Evolutionary conservation across 2,329 filamentous ascomycete species (phyloP), one percentile per base, ranked within the genome.

Genomic region (Daldinia eschscholtzii): DNA sequence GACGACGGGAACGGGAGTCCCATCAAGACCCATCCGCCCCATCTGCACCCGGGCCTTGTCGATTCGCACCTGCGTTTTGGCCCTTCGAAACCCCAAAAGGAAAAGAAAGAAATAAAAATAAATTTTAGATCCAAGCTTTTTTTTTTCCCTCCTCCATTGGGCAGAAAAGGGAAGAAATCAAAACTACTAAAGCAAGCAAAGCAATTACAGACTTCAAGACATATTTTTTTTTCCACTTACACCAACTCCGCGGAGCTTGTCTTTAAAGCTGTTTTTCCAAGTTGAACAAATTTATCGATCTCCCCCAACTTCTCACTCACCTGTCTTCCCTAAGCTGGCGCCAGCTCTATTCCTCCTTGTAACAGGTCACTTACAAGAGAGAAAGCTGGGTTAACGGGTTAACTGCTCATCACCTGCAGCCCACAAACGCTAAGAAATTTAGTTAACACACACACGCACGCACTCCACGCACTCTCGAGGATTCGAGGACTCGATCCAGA

Each of bases 1-100:
- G 59, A 59, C 37, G 57, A 64, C 69, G 65, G 69, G 66, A 71
- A 64, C 65, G 69, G 69, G 69, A 70, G 68, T 64, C 59, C 68
- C 68, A 68, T 68, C 44, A 41, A 55, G 65, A 65, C 52, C 68
- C 68, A 70, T 70, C 65, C 10, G 65, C 61, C 69, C 69, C 69
- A 71, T 69, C 66, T 68, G 57, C 65, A 71, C 55, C 69, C 60
- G 60, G 63, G 59, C 63, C 65, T 69, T 57, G 53, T 64, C 57
- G 15, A 60, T 57, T 65, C 42, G 59, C 55, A 66, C 65, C 57
- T 68, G 68, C 65, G 64, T 63, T 60, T 52, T 39, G 48, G 48
- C 62, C 58, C 66, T 56, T 59, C 53, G n/a, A 50, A 55, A 55
- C 18, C 37, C 26, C 10, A 48, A 42, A 30, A 48, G 6, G 26